Evolutionary conservation across 2,329 filamentous ascomycete species (phyloP).

Genomic region (Aspergillus melleus): DNA sequence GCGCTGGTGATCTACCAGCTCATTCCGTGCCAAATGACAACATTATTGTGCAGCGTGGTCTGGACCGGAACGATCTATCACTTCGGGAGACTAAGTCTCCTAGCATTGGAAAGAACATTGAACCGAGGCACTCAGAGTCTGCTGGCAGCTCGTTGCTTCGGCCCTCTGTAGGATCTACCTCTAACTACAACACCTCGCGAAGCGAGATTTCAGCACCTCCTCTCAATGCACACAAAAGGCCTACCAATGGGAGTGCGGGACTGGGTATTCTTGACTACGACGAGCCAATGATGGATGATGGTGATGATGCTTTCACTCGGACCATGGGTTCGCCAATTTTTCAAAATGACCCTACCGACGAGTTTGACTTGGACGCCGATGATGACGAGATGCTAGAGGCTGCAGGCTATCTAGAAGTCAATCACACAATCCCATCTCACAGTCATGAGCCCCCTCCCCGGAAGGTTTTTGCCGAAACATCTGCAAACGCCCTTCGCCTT

Average conservation of each 20-base stretch:
- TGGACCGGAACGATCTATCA: neutral
- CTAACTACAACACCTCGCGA: conserved; percentile 3
- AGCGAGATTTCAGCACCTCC: conserved; percentile 2
- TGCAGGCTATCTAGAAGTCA: conserved; percentile 38
- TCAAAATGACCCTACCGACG: conserved; percentile 29
- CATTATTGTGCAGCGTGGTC: neutral
- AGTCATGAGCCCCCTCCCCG: conserved; percentile 25
- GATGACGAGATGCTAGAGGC: conserved; percentile 49
- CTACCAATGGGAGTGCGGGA: conserved; percentile 2
- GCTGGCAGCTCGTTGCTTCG: neutral
- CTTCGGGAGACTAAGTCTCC: neutral
- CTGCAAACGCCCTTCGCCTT: conserved; percentile 36
- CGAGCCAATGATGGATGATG: conserved; percentile 22
- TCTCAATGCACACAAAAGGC: conserved; percentile 4
- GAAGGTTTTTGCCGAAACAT: conserved; percentile 43
- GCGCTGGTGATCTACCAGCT: conserved; percentile 28
- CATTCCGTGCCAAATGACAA: conserved; percentile 1
- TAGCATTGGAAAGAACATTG: neutral
- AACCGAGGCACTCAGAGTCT: neutral
- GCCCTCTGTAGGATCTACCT: conserved; percentile 3
- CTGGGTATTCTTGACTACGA: conserved; percentile 19
- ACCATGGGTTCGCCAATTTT: conserved; percentile 43
- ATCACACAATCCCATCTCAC: conserved; percentile 15
- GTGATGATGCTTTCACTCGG: conserved; percentile 34
- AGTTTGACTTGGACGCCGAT: conserved; percentile 45